A percentile compares a stretch with the other conserved stretches of the same genome.
Evolutionary conservation across 176 grass and related monocot genomes (phyloP).

Genomic region (Hyparrhenia diplandra): DNA sequence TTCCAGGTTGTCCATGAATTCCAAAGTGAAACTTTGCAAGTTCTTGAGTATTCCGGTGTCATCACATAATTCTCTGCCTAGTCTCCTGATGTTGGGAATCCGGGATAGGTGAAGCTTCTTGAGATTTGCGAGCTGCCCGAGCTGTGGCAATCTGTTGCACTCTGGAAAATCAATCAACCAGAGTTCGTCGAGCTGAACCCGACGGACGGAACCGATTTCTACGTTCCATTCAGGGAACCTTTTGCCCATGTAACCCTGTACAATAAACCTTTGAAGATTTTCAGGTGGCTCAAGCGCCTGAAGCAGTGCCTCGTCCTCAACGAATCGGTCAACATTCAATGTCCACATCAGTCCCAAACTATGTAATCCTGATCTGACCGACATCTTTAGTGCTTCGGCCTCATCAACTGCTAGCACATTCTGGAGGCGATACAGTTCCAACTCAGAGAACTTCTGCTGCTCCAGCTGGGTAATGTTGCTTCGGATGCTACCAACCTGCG

Average conservation of each 20-base stretch:
- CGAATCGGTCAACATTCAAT: not conserved
- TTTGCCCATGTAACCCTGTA: constrained; percentile 15
- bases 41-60: not conserved
- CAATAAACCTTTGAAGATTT: not conserved
- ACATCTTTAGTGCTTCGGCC: not conserved
- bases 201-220: not conserved
- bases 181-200: not conserved
- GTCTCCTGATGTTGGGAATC: not conserved
- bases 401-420: not conserved
- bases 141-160: not conserved
- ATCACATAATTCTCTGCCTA: not conserved
- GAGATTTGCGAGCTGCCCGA: not conserved
- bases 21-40: not conserved
- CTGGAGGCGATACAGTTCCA: constrained; percentile 13
- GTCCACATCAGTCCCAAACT: constrained; percentile 19
- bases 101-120: not conserved
- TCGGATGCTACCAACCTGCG: not conserved
- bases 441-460: not conserved
- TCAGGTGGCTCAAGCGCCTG: constrained; percentile 2
- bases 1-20: constrained; percentile 11
- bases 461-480: constrained; percentile 1
- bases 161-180: not conserved
- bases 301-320: not conserved
- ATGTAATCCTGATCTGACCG: not conserved
- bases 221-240: not conserved